Percentiles rank a stretch among this genome's conserved stretches.
These are phyloP conservation scores for Metarhizium guizhouense DNA, from an alignment of 2,329 filamentous ascomycete species.

Conservation along the genomic window DNA sequence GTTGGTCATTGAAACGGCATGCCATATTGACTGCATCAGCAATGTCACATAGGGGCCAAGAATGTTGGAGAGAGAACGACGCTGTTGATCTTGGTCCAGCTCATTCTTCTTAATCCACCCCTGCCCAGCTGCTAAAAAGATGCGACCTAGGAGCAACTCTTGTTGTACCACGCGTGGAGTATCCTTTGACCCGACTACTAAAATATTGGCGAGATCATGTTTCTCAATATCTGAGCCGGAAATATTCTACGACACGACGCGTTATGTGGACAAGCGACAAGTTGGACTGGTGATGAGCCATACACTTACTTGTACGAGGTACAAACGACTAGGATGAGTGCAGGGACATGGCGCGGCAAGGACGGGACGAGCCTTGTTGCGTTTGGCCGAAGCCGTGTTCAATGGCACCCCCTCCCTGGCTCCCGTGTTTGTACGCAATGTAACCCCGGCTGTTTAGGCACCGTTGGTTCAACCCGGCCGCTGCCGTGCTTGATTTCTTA, in stretches of 20 bases:
- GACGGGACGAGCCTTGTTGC: constrained; percentile 27
- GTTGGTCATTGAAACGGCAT: no score
- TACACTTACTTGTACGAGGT: neutral
- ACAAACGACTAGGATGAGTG: neutral
- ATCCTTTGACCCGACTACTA: neutral
- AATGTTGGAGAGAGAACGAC: no score
- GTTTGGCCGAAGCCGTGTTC: constrained; percentile 3
- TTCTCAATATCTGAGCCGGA: neutral
- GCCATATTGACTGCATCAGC: no score
- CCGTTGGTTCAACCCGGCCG: neutral
- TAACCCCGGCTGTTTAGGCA: neutral
- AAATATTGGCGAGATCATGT: neutral
- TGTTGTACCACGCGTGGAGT: neutral
- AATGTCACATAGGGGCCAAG: no score
- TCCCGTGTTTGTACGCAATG: neutral
- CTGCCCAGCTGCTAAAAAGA: neutral
- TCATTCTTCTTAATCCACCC: no score
- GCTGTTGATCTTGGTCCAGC: no score
- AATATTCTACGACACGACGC: neutral
- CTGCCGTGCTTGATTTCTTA: neutral
- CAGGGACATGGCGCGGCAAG: constrained; percentile 15
- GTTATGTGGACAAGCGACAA: neutral
- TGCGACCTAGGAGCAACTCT: neutral
- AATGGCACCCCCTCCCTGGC: neutral
- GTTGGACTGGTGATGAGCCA: neutral